Conservation (phyloP, 2,329 filamentous ascomycete genomes). For the Calonectria honghensis region DNA sequence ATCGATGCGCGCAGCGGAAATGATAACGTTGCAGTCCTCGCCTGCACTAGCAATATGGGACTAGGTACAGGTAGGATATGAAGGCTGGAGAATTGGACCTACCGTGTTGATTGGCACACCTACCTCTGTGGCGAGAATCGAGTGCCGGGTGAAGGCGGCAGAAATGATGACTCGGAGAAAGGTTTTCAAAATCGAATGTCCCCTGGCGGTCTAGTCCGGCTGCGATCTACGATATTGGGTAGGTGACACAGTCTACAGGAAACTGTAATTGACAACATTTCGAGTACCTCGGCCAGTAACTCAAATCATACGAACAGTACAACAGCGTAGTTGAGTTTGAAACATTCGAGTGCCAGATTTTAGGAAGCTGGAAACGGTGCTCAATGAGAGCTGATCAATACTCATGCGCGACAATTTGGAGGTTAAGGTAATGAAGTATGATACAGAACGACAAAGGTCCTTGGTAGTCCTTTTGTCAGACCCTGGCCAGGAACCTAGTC, state of each 20-base stretch:
- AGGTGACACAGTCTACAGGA: too few relatives aligned
- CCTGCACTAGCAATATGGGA: constrained; percentile 31
- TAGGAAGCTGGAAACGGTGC: background rate
- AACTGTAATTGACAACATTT: background rate
- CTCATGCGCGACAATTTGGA: background rate
- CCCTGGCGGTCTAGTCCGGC: background rate
- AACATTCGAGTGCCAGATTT: background rate
- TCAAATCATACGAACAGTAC: background rate
- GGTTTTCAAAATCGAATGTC: constrained; percentile 1
- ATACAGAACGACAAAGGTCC: background rate
- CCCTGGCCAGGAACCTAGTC: constrained; percentile 10
- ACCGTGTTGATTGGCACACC: constrained; percentile 40
- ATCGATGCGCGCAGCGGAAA: constrained; percentile 20
- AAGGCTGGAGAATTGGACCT: constrained; percentile 37
- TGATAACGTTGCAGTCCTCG: constrained; percentile 36
- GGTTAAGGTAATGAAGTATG: background rate
- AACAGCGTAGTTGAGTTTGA: too few relatives aligned
- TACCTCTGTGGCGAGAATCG: constrained; percentile 6
- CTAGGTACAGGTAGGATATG: constrained; percentile 37
- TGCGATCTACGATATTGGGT: background rate
- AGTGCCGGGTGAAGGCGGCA: constrained; percentile 3
- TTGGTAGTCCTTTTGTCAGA: constrained; percentile 6
- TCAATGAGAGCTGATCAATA: background rate
- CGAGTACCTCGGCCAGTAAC: too few relatives aligned
- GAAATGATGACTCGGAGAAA: background rate